Evolutionary conservation across 768 basidiomycete genomes (phyloP), one percentile per base, ranked within the genome.

Genomic region (Tephrocybe sp.): DNA sequence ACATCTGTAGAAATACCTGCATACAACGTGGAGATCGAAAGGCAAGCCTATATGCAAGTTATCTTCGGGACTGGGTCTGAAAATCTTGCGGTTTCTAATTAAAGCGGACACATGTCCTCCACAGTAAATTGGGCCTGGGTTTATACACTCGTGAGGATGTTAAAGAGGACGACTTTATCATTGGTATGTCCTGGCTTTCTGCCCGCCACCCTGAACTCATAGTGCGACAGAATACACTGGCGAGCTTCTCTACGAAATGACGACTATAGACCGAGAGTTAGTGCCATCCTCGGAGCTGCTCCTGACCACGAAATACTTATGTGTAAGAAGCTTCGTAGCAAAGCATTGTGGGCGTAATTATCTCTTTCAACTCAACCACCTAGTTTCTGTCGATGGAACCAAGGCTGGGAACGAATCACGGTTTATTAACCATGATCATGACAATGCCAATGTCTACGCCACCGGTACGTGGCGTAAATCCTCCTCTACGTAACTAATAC

Each of bases 371-470:
- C 61, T 89, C 44, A 78, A 84, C 55, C 38, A 61, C 0, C 62
- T 64, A 0, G 58, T 75, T 23, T 68, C 73, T 7, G 58, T 88
- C n/a, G 88, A 90, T 60, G 70, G 79, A 26, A 64, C 74, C 14
- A 72, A 68, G 32, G 75, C 69, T 0, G 87, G 85, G 4, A 89
- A 89, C 51, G 70, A 74, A 35, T 72, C 85, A n/a, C 73, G 86
- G 12, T 89, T 82, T 57, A 80, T 89, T 47, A 86, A 91, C 58
- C 87, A 90, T 50, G 67, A 69, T 17, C 57, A 44, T 26, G 7
- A 26, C 11, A 44, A 55, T 14, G 62, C 67, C 3, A 88, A 84
- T 57, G 79, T 77, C 52, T 44, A 53, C 1, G 80, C 81, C 0
- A 58, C 51, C 49, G 72, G 83, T 83, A 56, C 22, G 71, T 61